phyloP scores from a whole-genome alignment of 2,329 filamentous ascomycete genomes.

The Whalleya microplaca region DNA sequence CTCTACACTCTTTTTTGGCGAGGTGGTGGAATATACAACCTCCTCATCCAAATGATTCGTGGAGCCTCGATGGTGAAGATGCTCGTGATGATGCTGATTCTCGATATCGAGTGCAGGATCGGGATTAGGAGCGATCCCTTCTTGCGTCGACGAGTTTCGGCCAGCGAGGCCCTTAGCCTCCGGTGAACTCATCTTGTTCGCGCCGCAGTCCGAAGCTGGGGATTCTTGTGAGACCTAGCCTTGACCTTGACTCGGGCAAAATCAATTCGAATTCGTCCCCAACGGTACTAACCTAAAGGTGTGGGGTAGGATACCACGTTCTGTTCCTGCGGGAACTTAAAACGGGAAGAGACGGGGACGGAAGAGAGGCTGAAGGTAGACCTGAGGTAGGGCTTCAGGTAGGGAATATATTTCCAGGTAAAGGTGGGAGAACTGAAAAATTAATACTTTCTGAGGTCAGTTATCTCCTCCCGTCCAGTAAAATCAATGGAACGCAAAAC shows the following conservation, averaged over 20 bases:
- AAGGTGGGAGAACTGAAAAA: conserved; percentile 14
- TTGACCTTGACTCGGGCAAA: conserved; percentile 16
- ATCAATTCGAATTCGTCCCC: conserved; percentile 7
- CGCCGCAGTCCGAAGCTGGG: conserved; percentile 1
- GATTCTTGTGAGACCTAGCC: neutral
- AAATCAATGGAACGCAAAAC: conserved; percentile 22
- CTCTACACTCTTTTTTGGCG: conserved; percentile 44
- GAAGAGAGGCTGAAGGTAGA: conserved; percentile 9
- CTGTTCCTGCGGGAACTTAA: conserved; percentile 14
- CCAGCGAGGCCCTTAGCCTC: conserved; percentile 27
- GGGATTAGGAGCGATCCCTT: conserved; percentile 25
- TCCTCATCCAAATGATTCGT: conserved; percentile 47
- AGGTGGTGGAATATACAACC: conserved; percentile 51
- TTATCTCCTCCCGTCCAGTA: neutral
- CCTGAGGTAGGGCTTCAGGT: conserved; percentile 7
- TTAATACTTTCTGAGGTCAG: conserved; percentile 26
- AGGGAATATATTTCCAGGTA: conserved; percentile 12
- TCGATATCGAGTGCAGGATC: conserved; percentile 40
- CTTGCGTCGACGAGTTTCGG: conserved; percentile 28
- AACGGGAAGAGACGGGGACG: conserved; percentile 10
- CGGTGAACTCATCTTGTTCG: conserved; percentile 23
- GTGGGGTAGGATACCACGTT: conserved; percentile 19
- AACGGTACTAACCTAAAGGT: conserved; percentile 2
- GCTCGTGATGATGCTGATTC: conserved; percentile 49
- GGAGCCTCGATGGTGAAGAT: conserved; percentile 45